These are phyloP conservation scores for Tympanopsis confertula DNA, from an alignment of 2,329 filamentous ascomycete genomes.

Conservation along the genomic window DNA sequence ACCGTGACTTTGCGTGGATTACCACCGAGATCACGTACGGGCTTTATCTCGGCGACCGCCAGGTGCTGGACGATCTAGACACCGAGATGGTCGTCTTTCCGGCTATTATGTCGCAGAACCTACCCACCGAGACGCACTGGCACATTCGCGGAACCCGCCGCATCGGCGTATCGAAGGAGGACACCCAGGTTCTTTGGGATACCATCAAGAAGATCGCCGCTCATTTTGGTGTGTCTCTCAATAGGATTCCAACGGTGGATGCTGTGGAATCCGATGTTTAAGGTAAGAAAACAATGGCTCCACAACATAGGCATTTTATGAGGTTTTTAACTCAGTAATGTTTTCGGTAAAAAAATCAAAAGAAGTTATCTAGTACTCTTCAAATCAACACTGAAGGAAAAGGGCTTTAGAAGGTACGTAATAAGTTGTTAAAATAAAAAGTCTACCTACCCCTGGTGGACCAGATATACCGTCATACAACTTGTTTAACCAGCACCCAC, in stretches of 20 bases:
- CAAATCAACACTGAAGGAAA: no score
- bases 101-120: constrained; percentile 46
- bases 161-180: constrained; percentile 30
- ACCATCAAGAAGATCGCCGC: constrained; percentile 9
- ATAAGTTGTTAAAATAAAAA: no score
- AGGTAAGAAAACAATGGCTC: no score
- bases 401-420: no score
- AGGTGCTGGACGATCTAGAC: constrained; percentile 37
- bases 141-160: constrained; percentile 36
- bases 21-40: constrained; percentile 44
- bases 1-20: constrained; percentile 33
- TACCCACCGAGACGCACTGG: constrained; percentile 38
- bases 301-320: no score
- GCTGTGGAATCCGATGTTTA: constrained; percentile 14
- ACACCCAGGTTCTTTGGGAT: constrained; percentile 21
- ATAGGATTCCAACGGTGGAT: constrained; percentile 13
- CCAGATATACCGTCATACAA: no score
- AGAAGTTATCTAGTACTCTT: no score
- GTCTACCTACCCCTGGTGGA: no score
- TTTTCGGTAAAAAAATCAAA: no score
- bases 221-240: constrained; percentile 10
- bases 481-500: no score
- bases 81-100: constrained; percentile 41
- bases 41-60: constrained; percentile 42
- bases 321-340: no score